Base-by-base conservation (phyloP, 2,329 filamentous ascomycete species). In the Dryadomyces quercivorus region DNA sequence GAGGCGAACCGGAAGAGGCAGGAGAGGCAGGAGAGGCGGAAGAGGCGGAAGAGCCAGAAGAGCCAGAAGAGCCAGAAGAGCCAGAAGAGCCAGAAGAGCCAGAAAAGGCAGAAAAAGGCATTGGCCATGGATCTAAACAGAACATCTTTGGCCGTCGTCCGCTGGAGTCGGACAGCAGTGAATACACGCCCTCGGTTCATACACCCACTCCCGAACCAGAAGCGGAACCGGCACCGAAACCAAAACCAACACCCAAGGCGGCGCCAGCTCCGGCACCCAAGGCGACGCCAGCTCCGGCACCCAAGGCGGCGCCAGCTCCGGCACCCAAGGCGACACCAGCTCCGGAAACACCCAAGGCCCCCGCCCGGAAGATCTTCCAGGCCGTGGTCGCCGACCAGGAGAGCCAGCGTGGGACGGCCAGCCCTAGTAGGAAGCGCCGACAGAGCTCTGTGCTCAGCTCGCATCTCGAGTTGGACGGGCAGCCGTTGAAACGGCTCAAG, bases 401-500 rank as follows among this genome's bases (percentile, higher is more conserved):
- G 50, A 20, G 21, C 50, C 34, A 40, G 18, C 20, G 26, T n/a
- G 40, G 2, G 51, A 22, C 15, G 5, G 15, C 6, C 34, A 43
- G 34, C 18, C 36, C 36, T 1, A 26, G 50, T 13, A 40, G 22
- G 18, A 52, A 38, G 26, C 51, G 31, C 9, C 20, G 16, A n/a
- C 49, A 16, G 38, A 43, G 36, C 15, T 12, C 13, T 6, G 31
- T 12, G 26, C 22, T 18, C 15, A 12, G 8, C 5, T 2, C 21
- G n/a, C 22, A 34, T 16, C 22, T 8, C 6, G 13, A 34, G 9
- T 4, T 15, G 31, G 7, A 20, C 7, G 2, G 10, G 8, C 26
- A 18, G 5, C 70, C 72, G 2, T 70, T 73, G 58, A 81, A 80
- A 61, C 70, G 75, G 36, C 66, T 65, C 49, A 73, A 65, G 54